phyloP scores from a whole-genome alignment of 1,139 yeast species.

The Eremothecium gossypii region DNA sequence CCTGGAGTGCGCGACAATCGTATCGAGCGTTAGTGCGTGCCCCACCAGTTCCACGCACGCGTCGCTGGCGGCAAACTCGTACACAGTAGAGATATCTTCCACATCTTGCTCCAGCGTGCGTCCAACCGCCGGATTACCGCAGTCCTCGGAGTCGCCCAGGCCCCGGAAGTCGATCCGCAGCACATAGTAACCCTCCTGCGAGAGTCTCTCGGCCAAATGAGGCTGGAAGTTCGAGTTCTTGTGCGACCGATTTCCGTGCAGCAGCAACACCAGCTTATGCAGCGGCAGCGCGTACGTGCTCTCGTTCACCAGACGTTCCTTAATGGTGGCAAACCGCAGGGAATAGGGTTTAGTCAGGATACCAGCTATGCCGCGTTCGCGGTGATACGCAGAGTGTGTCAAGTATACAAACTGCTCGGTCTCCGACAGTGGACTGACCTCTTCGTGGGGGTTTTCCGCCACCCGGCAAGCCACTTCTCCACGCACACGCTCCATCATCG shows the following conservation, averaged over 20 bases:
- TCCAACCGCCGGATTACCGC: slow-evolving; percentile 37
- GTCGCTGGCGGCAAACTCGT: slow-evolving; percentile 37
- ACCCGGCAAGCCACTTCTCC: neutral
- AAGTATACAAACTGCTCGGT: slow-evolving; percentile 18
- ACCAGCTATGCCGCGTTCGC: slow-evolving; percentile 28
- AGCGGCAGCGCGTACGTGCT: slow-evolving; percentile 27
- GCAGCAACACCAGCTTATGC: slow-evolving; percentile 36
- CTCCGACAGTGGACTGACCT: neutral
- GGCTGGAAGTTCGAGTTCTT: slow-evolving; percentile 71
- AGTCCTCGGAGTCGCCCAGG: slow-evolving; percentile 68
- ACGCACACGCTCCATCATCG: neutral
- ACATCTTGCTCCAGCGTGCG: slow-evolving; percentile 55
- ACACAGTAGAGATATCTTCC: slow-evolving; percentile 53
- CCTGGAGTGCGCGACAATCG: slow-evolving; percentile 68
- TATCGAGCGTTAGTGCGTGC: slow-evolving; percentile 37
- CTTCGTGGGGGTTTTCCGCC: slow-evolving; percentile 4
- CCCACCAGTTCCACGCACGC: slow-evolving; percentile 21
- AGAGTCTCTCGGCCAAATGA: slow-evolving; percentile 49
- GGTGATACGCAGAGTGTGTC: slow-evolving; percentile 16
- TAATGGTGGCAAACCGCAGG: slow-evolving; percentile 15
- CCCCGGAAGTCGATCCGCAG: slow-evolving; percentile 79
- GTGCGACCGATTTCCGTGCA: slow-evolving; percentile 83
- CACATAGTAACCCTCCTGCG: slow-evolving; percentile 52
- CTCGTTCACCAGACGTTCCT: slow-evolving; percentile 18
- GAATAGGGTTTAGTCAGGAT: slow-evolving; percentile 30